These are phyloP conservation scores for Aspergillus steynii DNA, from an alignment of 495 filamentous ascomycete genomes.

Conservation along the genomic window DNA sequence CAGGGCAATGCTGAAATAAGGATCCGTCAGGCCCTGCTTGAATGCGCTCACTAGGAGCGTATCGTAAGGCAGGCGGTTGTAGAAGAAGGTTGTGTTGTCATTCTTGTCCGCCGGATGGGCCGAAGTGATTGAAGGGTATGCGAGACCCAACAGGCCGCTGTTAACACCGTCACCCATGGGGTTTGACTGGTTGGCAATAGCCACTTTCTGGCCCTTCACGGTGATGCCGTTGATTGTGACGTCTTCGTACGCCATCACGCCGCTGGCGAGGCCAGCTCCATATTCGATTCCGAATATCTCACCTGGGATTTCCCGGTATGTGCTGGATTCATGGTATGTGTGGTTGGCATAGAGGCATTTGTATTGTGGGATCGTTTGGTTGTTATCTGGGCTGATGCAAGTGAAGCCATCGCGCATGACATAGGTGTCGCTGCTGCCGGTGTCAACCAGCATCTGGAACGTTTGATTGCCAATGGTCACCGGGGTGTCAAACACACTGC, in stretches of 20 bases:
- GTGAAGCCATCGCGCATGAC: slow-evolving; percentile 46
- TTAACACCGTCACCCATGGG: slow-evolving; percentile 48
- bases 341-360: slow-evolving; percentile 49
- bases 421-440: slow-evolving; percentile 64
- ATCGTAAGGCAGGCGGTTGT: slow-evolving; percentile 44
- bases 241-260: slow-evolving; percentile 57
- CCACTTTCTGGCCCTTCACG: slow-evolving; percentile 54
- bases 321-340: slow-evolving; percentile 42
- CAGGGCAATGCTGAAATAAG: slow-evolving; percentile 53
- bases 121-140: slow-evolving; percentile 51
- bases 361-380: slow-evolving; percentile 22
- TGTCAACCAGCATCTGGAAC: slow-evolving; percentile 58
- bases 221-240: slow-evolving; percentile 57
- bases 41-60: slow-evolving; percentile 61
- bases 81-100: slow-evolving; percentile 30
- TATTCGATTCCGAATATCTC: slow-evolving; percentile 62
- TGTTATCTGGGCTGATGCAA: slow-evolving; percentile 42
- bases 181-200: slow-evolving; percentile 46
- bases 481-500: slow-evolving; percentile 25
- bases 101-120: slow-evolving; percentile 28
- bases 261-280: slow-evolving; percentile 55
- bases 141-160: slow-evolving; percentile 61
- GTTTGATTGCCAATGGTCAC: slow-evolving; percentile 29
- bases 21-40: slow-evolving; percentile 48
- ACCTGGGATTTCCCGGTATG: slow-evolving; percentile 40